Conservation (phyloP, 1,139 yeast species). For the Debaryomycetaceae sp. region DNA sequence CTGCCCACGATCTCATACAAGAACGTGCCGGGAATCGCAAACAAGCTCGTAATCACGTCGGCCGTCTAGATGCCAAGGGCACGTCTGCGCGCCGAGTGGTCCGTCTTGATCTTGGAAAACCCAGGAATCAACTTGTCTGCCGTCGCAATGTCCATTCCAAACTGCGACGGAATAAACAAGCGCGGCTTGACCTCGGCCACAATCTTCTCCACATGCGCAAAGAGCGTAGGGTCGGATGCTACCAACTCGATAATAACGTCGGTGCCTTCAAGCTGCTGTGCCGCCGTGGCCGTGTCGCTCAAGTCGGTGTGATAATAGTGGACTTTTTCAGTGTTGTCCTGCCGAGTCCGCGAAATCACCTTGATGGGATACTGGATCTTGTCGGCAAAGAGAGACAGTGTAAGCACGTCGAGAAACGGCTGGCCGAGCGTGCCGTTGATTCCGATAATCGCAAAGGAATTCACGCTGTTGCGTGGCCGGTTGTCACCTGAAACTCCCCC, state of each 20-base stretch:
- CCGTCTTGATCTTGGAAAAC: constrained; percentile 23
- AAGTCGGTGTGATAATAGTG: constrained; percentile 27
- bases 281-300: constrained; percentile 12
- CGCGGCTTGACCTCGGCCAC: constrained; percentile 34
- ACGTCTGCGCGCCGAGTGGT: constrained; percentile 29
- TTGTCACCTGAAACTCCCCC: too few relatives aligned
- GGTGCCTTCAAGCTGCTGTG: constrained; percentile 30
- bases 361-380: constrained; percentile 39
- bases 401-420: constrained; percentile 34
- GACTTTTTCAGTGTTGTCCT: constrained; percentile 24
- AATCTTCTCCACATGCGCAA: constrained; percentile 19
- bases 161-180: constrained; percentile 53
- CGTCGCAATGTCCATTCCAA: constrained; percentile 34
- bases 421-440: constrained; percentile 41
- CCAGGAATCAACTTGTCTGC: constrained; percentile 19
- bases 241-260: constrained; percentile 43
- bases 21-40: constrained; percentile 30
- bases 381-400: constrained; percentile 27
- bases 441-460: constrained; percentile 45
- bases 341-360: constrained; percentile 35
- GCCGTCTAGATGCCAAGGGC: constrained; percentile 40
- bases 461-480: too few relatives aligned
- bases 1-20: constrained; percentile 23
- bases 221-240: constrained; percentile 14
- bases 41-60: constrained; percentile 34